Base-by-base conservation (phyloP, 345 rosid genomes). In the Citrus medica region DNA sequence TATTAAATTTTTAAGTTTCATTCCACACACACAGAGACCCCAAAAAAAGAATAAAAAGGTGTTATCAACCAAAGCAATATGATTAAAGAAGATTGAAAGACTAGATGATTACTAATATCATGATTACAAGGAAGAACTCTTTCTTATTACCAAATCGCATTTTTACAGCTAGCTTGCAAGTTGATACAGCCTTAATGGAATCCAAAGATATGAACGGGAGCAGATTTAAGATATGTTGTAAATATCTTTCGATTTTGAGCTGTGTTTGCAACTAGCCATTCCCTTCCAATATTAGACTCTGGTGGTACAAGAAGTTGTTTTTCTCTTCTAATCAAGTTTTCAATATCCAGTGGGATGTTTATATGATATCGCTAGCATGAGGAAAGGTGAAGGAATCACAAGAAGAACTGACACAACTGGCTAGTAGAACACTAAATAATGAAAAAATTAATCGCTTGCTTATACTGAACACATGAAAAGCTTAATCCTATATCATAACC, bases 381-480 rank as follows among this genome's bases (percentile, higher is more conserved):
- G 25, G 25, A 66, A 21, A 53, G 14, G 5, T 32, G 35, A 51
- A 17, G 40, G 22, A n/a, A 66, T 65, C 46, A 76, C 37, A 27
- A 25, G 48, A 63, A 75, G 12, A 73, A 28, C 4, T 24, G 24
- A 59, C 24, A 35, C 21, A 33, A 33, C 55, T 1, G 16, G 3
- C 16, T 48, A 48, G 55, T 48, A 40, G 46, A 40, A 40, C 51
- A 42, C 51, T 42, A 42, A 12, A 42, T 12, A 85, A 51, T 61
- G 68, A 38, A 35, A 60, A n/a, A 70, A 53, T 12, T 76, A 75
- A 76, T 64, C 79, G 70, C 76, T 70, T 59, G 25, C 80, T 74
- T 40, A 73, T 60, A 74, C 58, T 66, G n/a, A 70, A 77, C 42
- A 77, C 42, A 81, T 67, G 30, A 61, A 83, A 83, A 58, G 28